Evolutionary conservation across 208 protist species (phyloP).

Genomic region (Acanthamoeba healyi): DNA sequence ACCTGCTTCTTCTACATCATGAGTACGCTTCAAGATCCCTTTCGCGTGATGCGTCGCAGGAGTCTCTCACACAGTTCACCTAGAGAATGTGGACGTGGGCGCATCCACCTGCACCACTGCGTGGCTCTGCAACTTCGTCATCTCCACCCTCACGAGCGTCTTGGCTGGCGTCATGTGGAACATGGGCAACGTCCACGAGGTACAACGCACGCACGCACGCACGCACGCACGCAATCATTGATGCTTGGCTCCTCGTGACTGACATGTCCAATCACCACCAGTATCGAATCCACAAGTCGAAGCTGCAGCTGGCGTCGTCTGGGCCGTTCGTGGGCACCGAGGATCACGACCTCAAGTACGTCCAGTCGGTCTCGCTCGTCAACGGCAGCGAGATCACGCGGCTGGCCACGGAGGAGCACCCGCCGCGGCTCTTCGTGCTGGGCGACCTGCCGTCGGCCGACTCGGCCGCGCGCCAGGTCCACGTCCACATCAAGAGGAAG

Average conservation of each 20-base stretch:
- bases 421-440: background rate
- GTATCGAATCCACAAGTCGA: background rate
- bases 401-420: background rate
- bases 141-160: background rate
- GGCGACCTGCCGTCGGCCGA: background rate
- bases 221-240: no score
- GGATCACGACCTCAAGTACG: background rate
- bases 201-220: no score
- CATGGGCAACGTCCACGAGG: conserved; percentile 14
- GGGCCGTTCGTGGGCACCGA: background rate
- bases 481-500: conserved; percentile 12
- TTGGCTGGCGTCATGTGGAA: background rate
- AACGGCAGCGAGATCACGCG: background rate
- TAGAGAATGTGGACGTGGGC: no score
- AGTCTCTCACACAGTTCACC: no score
- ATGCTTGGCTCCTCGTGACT: no score
- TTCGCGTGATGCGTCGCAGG: background rate
- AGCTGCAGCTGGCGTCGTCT: background rate
- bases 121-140: background rate
- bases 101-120: no score
- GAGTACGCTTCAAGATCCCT: no score
- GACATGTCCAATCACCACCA: no score
- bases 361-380: background rate
- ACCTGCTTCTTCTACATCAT: no score
- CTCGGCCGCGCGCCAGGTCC: background rate